Evolutionary conservation across 805 yeast genomes (phyloP), one percentile per base, ranked within the genome.

Genomic region (Candida golubevii): DNA sequence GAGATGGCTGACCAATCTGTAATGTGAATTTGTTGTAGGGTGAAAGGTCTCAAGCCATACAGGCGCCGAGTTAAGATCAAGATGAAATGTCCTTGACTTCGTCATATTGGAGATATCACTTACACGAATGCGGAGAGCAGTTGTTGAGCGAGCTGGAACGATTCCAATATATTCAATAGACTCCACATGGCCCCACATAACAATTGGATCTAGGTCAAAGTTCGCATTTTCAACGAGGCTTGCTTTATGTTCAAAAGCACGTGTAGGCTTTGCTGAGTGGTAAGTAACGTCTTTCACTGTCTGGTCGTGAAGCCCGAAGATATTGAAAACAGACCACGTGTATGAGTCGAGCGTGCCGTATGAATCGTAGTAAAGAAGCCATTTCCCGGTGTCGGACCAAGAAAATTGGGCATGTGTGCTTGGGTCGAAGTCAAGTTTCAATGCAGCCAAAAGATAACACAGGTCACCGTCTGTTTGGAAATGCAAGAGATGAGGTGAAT

Each of bases 351-450:
- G 49, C 26, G 41, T 42, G 34, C 58, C 59, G 7, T 34, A 41
- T 26, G 45, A 46, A 41, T 58, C 61, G 38, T 67, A 62, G 33
- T 55, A 49, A 30, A 55, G 46, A 3, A 69, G 46, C 73, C 74
- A 70, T 32, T 54, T 57, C 0, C 73, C 73, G 6, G 62, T 54
- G 1, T 47, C 35, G 1, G 69, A 61, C 75, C 75, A 71, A 15
- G 39, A 13, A 8, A 66, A 38, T 3, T 39, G 33, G 1, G 61
- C 52, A 4, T 33, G 38, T 5, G 27, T 11, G 31, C 47, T 48
- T 18, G 33, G 44, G 27, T 8, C 62, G 55, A 23, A 63, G 44
- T 31, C 60, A 49, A 59, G 36, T 51, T 48, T 40, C 55, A 62
- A 9, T 53, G 48, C 15, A 8, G 51, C 54, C 26, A 50, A 29